These are phyloP conservation scores for Helotiales sp. DNA, from an alignment of 2,329 filamentous ascomycete genomes.

Conservation along the genomic window DNA sequence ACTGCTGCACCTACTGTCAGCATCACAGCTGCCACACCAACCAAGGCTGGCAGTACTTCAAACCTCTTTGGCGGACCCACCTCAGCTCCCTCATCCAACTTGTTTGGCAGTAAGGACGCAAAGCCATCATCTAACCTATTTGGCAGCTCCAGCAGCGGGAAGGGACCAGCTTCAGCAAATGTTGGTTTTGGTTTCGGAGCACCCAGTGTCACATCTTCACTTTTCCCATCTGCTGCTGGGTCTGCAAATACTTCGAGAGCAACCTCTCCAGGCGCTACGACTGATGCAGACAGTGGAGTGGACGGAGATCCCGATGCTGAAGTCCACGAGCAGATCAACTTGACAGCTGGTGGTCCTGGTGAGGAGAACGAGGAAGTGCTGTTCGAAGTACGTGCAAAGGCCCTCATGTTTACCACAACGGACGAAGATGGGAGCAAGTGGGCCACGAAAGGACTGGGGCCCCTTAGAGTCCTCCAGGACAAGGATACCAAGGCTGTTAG, in stretches of 20 bases:
- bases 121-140: conserved; percentile 26
- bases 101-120: conserved; percentile 11
- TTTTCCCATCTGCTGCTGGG: conserved; percentile 39
- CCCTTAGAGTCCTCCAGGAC: conserved; percentile 74
- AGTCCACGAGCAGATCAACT: conserved; percentile 71
- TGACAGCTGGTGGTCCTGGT: conserved; percentile 68
- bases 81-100: background rate
- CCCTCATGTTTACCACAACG: conserved; percentile 62
- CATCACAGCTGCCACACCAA: conserved; percentile 31
- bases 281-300: conserved; percentile 39
- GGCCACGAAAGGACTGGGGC: conserved; percentile 73
- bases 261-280: conserved; percentile 40
- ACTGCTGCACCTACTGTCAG: conserved; percentile 27
- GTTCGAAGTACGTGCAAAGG: conserved; percentile 74
- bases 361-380: conserved; percentile 75
- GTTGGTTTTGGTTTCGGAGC: conserved; percentile 40
- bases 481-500: conserved; percentile 70
- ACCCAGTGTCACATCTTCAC: conserved; percentile 35
- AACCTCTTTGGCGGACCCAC: conserved; percentile 21
- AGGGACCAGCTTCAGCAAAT: conserved; percentile 23
- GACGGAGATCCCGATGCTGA: conserved; percentile 55
- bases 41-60: conserved; percentile 25
- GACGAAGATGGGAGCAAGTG: conserved; percentile 62
- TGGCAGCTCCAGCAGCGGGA: conserved; percentile 23
- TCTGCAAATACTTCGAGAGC: conserved; percentile 42